Percentiles rank a stretch among this genome's conserved stretches.
These are phyloP conservation scores for Galeopsis tetrahit DNA, from an alignment of 257 asterid species.

Conservation along the genomic window DNA sequence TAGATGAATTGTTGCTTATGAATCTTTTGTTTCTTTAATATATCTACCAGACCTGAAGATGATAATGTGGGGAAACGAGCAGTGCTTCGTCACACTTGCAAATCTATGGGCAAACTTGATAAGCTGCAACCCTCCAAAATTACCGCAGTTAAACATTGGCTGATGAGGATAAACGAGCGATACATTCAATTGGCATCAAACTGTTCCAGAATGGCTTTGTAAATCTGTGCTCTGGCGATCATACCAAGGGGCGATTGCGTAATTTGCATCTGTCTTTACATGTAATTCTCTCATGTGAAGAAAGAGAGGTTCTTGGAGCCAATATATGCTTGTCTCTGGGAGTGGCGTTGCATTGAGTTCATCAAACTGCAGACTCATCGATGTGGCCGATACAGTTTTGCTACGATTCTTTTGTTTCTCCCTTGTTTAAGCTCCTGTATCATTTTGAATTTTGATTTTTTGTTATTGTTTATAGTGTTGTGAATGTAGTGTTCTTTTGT, in stretches of 20 bases:
- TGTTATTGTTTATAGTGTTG: conserved; percentile 28
- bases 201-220: conserved; percentile 31
- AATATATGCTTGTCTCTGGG: background rate
- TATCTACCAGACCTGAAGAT: conserved; percentile 58
- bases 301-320: conserved; percentile 18
- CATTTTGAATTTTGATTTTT: conserved; percentile 18
- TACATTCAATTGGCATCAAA: conserved; percentile 17
- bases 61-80: conserved; percentile 59
- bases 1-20: conserved; percentile 4
- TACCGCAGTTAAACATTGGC: conserved; percentile 51
- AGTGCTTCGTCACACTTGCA: conserved; percentile 66
- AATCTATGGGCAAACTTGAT: conserved; percentile 74
- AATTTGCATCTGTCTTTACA: conserved; percentile 3
- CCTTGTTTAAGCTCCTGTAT: conserved; percentile 22
- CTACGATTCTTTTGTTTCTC: conserved; percentile 22
- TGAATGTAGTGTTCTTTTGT: conserved; percentile 30
- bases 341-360: conserved; percentile 22
- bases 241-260: background rate
- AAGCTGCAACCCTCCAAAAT: conserved; percentile 57
- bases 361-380: conserved; percentile 32
- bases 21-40: background rate
- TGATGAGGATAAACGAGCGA: conserved; percentile 34
- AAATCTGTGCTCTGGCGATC: conserved; percentile 30
- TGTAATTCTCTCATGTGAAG: background rate
- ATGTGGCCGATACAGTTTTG: conserved; percentile 31